Base-by-base conservation (phyloP, 768 basidiomycete species). In the Royoungia palumana region DNA sequence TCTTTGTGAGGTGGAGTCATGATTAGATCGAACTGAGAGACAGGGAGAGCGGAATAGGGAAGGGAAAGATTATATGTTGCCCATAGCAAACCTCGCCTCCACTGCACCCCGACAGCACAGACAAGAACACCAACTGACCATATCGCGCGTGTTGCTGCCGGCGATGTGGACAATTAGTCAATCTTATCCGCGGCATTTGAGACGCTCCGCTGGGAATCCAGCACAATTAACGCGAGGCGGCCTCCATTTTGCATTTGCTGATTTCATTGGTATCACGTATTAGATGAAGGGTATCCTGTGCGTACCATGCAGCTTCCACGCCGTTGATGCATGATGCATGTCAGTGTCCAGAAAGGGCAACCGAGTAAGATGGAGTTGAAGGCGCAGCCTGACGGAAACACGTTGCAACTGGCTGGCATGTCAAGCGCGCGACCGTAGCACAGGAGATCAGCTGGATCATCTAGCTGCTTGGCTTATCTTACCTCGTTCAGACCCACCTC, bases 231-330 rank as follows among this genome's bases (percentile, higher is more conserved):
- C 42, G 49, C 21, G 22, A 43, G 25, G 40, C 34, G 41, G 47
- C 28, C 41, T 49, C 43, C 36, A 20, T 53, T 47, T 25, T 47
- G 35, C 28, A 27, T 51, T 51, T 28, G 35, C 12, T 41, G 12
- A 28, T 35, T n/a, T 35, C 19, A 38, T 34, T 36, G 38, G 32
- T n/a, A 44, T 43, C 28, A 35, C 32, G 27, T 24, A 30, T 22
- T 38, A 40, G 25, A 35, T 40, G 50, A 49, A 45, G 45, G 24
- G 21, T 40, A 46, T 39, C 43, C 56, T 49, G 59, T 53, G 55
- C 37, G 40, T 40, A 17, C 56, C 62, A 62, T 54, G 62, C 55
- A 51, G 62, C 51, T 35, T 50, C 56, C 61, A 56, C 46, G 59
- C 42, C 30, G 48, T 42, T 42, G 49, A 46, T 28, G 50, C 25